Conservation (phyloP, 2,329 filamentous ascomycete species). For the Mollisiaceae sp. region DNA sequence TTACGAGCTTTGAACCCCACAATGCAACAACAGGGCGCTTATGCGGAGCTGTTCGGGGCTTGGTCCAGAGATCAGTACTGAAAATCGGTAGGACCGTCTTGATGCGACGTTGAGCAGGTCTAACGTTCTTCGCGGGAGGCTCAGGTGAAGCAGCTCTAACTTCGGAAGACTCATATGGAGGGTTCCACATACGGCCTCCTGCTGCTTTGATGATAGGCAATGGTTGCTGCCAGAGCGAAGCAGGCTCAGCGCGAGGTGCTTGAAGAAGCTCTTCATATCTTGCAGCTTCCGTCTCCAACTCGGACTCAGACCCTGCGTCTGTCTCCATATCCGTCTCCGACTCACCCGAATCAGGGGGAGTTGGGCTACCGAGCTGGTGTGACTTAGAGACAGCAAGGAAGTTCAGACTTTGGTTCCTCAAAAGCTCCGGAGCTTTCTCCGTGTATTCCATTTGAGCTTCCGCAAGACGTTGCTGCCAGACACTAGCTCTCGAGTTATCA, state of each 20-base stretch:
- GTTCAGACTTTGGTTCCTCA: conserved; percentile 48
- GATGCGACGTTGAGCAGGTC: conserved; percentile 34
- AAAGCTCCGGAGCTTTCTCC: conserved; percentile 47
- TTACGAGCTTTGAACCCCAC: conserved; percentile 39
- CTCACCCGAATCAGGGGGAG: conserved; percentile 55
- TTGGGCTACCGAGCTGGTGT: conserved; percentile 54
- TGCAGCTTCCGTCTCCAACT: conserved; percentile 24
- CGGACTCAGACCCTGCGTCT: conserved; percentile 21
- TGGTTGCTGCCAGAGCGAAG: conserved; percentile 36
- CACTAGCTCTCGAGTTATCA: conserved; percentile 44
- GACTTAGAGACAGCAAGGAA: conserved; percentile 47
- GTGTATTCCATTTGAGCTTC: conserved; percentile 53
- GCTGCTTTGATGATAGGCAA: conserved; percentile 25
- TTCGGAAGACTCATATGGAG: conserved; percentile 23
- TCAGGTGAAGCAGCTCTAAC: conserved; percentile 22
- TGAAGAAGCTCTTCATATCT: conserved; percentile 11
- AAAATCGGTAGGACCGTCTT: conserved; percentile 29
- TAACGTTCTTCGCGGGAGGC: conserved; percentile 39
- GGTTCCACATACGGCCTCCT: conserved; percentile 37
- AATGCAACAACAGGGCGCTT: conserved; percentile 32
- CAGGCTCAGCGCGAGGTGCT: conserved; percentile 12
- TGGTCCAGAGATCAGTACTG: conserved; percentile 40
- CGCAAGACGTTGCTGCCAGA: conserved; percentile 53
- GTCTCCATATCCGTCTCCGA: conserved; percentile 30
- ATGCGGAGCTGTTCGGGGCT: conserved; percentile 27